Evolutionary conservation across 1,284 basidiomycete genomes (phyloP).

Genomic region (Tremellales sp.): DNA sequence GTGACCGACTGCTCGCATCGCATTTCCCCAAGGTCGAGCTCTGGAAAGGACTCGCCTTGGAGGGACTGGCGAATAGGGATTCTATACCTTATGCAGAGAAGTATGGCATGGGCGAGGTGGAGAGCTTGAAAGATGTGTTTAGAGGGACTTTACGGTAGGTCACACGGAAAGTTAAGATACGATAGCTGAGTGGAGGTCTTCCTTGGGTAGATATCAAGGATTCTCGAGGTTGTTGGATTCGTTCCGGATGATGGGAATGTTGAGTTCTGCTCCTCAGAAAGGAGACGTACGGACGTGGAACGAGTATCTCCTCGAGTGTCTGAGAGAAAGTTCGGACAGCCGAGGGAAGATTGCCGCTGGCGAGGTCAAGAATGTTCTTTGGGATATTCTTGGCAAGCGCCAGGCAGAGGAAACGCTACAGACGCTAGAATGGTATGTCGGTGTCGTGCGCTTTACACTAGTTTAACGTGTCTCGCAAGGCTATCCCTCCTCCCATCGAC

Average conservation of each 20-base stretch:
- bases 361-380: conserved; percentile 41
- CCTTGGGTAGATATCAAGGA: conserved; percentile 67
- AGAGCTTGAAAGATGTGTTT: conserved; percentile 63
- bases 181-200: conserved; percentile 1
- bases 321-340: conserved; percentile 8
- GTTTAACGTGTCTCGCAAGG: too few relatives aligned
- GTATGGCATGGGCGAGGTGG: conserved; percentile 61
- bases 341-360: not conserved
- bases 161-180: not conserved
- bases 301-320: conserved; percentile 32
- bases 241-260: conserved; percentile 70
- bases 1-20: conserved; percentile 57
- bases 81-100: conserved; percentile 70
- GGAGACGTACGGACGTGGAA: conserved; percentile 33
- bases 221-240: conserved; percentile 72
- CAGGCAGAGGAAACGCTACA: conserved; percentile 50
- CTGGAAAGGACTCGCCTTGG: conserved; percentile 65
- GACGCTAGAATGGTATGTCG: conserved; percentile 59
- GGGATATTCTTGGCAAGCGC: conserved; percentile 46
- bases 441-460: too few relatives aligned
- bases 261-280: conserved; percentile 52
- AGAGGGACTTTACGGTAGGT: conserved; percentile 76
- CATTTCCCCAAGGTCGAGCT: conserved; percentile 66
- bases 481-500: too few relatives aligned
- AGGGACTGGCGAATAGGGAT: conserved; percentile 86